Evolutionary conservation across 2,329 filamentous ascomycete species (phyloP).

Genomic region (Neurospora crassa): DNA sequence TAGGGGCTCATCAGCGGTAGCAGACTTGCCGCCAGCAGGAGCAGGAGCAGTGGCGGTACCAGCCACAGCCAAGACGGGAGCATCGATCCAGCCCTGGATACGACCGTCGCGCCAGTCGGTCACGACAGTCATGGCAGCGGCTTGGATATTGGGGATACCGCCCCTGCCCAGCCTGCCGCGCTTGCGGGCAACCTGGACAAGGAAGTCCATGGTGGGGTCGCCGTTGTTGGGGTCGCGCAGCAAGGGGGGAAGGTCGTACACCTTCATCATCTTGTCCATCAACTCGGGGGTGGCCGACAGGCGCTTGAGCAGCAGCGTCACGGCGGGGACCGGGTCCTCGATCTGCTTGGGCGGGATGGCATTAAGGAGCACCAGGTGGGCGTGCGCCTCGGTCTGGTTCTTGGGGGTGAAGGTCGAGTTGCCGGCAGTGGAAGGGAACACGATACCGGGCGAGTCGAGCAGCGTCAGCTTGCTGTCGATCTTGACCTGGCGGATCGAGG

Average conservation of each 20-base stretch:
- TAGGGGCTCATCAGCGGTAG: constrained; percentile 31
- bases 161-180: constrained; percentile 80
- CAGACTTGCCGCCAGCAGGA: constrained; percentile 23
- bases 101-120: constrained; percentile 95
- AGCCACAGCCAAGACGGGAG: constrained; percentile 57
- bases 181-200: constrained; percentile 91
- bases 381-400: constrained; percentile 63
- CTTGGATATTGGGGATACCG: constrained; percentile 78
- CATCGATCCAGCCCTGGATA: constrained; percentile 84
- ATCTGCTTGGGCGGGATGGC: constrained; percentile 91
- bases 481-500: constrained; percentile 79
- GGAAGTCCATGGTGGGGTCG: constrained; percentile 79
- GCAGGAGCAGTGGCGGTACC: constrained; percentile 20
- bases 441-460: constrained; percentile 88
- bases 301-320: constrained; percentile 72
- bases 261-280: constrained; percentile 66
- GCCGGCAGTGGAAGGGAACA: constrained; percentile 64
- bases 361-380: constrained; percentile 79
- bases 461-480: constrained; percentile 90
- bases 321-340: constrained; percentile 80
- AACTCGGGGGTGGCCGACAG: constrained; percentile 65
- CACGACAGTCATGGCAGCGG: constrained; percentile 85
- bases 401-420: constrained; percentile 40
- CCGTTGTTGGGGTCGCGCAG: constrained; percentile 55
- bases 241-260: constrained; percentile 78